Percentiles rank a stretch among this genome's conserved stretches.
Evolutionary conservation across 768 basidiomycete species (phyloP).

Genomic region (Suillus lakei): DNA sequence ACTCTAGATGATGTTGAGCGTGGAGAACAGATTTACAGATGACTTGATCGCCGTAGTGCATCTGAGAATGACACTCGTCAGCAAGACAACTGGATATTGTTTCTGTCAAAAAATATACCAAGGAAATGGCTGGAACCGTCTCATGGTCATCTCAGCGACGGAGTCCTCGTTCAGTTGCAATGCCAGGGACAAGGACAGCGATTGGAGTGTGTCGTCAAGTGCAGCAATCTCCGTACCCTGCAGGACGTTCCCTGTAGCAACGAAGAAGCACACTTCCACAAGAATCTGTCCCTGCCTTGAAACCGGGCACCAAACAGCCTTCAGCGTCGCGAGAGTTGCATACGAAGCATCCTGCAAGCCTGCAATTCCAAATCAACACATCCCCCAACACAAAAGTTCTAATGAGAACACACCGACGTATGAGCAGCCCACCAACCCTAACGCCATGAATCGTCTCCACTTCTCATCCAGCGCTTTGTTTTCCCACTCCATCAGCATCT

Average conservation of each 20-base stretch:
- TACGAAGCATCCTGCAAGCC: constrained; percentile 93
- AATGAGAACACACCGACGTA: constrained; percentile 72
- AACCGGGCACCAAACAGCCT: constrained; percentile 91
- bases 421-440: constrained; percentile 88
- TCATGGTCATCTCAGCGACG: constrained; percentile 95
- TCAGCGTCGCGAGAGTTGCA: constrained; percentile 90
- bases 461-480: constrained; percentile 85
- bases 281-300: constrained; percentile 90
- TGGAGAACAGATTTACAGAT: constrained; percentile 93
- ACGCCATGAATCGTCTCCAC: constrained; percentile 89
- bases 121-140: constrained; percentile 96
- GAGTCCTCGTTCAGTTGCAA: constrained; percentile 98
- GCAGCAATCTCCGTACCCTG: constrained; percentile 91
- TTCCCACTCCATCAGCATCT: constrained; percentile 86
- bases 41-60: constrained; percentile 96
- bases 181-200: constrained; percentile 92
- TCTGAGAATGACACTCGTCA: constrained; percentile 53
- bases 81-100: background rate
- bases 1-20: too few species aligned
- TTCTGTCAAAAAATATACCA: constrained; percentile 55
- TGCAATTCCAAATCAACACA: constrained; percentile 36
- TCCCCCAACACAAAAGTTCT: background rate
- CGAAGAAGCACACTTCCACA: constrained; percentile 93
- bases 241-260: constrained; percentile 94
- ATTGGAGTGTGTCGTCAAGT: constrained; percentile 85